Evolutionary conservation across 345 rosid genomes (phyloP).

Genomic region (Turritis glabra): DNA sequence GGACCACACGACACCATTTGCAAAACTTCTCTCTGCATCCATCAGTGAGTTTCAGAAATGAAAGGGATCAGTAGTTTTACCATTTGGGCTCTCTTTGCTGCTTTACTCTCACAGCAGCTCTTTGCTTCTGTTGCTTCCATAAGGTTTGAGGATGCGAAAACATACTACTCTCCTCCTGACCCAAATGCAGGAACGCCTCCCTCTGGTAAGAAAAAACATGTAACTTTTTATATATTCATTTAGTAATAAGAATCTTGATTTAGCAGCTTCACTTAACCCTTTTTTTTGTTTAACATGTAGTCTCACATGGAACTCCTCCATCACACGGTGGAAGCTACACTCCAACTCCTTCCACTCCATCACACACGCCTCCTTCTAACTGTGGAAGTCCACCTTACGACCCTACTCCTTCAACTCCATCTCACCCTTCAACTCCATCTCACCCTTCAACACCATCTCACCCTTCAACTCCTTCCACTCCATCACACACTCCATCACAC

Average conservation of each 20-base stretch:
- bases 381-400: slow-evolving; percentile 39
- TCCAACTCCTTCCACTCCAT: slow-evolving; percentile 34
- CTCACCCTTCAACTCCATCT: slow-evolving; percentile 29
- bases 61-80: slow-evolving; percentile 39
- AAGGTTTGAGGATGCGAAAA: slow-evolving; percentile 59
- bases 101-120: slow-evolving; percentile 50
- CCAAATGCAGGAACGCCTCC: slow-evolving; percentile 62
- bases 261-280: not conserved
- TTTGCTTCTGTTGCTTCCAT: slow-evolving; percentile 45
- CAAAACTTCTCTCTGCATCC: not conserved
- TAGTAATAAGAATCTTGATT: slow-evolving; percentile 9
- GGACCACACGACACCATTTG: slow-evolving; percentile 6
- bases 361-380: slow-evolving; percentile 36
- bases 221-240: not conserved
- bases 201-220: slow-evolving; percentile 17
- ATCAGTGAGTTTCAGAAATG: slow-evolving; percentile 5
- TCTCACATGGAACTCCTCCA: slow-evolving; percentile 45
- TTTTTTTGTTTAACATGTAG: too few relatives aligned
- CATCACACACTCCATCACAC: slow-evolving; percentile 36
- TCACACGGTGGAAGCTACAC: slow-evolving; percentile 42
- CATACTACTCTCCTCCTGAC: slow-evolving; percentile 69
- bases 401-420: slow-evolving; percentile 50
- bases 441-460: slow-evolving; percentile 40
- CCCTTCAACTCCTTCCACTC: slow-evolving; percentile 37
- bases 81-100: slow-evolving; percentile 47